Base-by-base conservation (phyloP, 2,329 filamentous ascomycete species). In the Byssothecium circinans region DNA sequence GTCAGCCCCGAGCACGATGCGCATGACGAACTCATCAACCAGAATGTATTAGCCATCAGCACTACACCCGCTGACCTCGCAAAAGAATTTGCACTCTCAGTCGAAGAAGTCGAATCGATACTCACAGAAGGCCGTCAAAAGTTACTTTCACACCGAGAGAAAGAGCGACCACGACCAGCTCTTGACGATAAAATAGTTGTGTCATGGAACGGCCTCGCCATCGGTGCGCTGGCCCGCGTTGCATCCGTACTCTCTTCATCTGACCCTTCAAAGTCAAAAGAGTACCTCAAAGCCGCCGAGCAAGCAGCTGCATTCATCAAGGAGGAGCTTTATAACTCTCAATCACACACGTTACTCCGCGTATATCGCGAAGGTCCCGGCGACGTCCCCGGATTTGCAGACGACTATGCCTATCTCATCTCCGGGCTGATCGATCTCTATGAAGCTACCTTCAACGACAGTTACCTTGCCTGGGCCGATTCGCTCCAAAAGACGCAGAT, bases 371-470 rank as follows among this genome's bases (percentile, higher is more conserved):
- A 85, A 51, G 81, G 82, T 2, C 78, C 83, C 8, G 84, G 86
- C 22, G 78, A 83, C 15, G 85, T 83, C 0, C 78, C 79, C 32
- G 91, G 83, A 0, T 95, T 97, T 70, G 89, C 92, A 1, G 94
- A 97, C 60, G 94, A 99, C 73, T 97, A 97, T 65, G 90, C 92
- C 2, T 96, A 92, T 69, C 70, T 97, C 33, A 88, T 91, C 41
- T 83, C 86, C 41, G 92, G 91, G 0, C 77, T 96, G 1, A 75
- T 97, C 47, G 86, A 91, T 57, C 80, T 97, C 22, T 95, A 95
- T 65, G 86, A 92, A 67, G 82, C 86, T 0, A 96, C 89, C 0
- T 86, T 87, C 52, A 85, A 96, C 47, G 84, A 87, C 55, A 74
- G 75, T 35, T 89, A 88, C 74, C 77, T 96, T 4, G 76, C 86